Conservation (phyloP, 1,139 yeast genomes). For the Yamadazyma pseudoaaseri region DNA sequence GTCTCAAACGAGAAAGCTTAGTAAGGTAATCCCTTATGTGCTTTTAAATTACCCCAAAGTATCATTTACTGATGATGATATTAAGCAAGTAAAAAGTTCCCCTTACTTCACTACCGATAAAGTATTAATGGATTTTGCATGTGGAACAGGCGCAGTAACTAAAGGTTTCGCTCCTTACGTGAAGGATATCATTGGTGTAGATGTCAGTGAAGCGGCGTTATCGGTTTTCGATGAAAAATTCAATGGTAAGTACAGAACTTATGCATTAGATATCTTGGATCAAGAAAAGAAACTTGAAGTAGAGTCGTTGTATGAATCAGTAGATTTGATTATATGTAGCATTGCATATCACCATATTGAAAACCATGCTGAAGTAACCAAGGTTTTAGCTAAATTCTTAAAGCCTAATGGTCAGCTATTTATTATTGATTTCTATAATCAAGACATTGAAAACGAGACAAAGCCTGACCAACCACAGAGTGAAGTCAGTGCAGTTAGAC, state of each 20-base stretch:
- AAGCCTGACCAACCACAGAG: no score
- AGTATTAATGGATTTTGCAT: constrained; percentile 41
- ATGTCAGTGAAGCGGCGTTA: constrained; percentile 32
- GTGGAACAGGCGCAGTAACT: constrained; percentile 43
- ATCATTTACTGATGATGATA: not conserved
- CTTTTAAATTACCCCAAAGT: constrained; percentile 6
- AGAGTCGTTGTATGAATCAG: constrained; percentile 15
- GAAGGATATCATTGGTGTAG: constrained; percentile 31
- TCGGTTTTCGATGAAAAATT: constrained; percentile 21
- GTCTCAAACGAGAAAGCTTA: constrained; percentile 3
- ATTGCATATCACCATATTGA: constrained; percentile 42
- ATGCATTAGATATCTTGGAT: constrained; percentile 28
- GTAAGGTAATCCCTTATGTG: constrained; percentile 4
- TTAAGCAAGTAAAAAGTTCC: constrained; percentile 14
- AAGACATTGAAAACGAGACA: constrained; percentile 10
- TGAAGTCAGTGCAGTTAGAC: constrained; percentile 29
- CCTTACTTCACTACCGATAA: constrained; percentile 26
- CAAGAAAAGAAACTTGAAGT: constrained; percentile 13
- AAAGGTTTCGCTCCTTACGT: constrained; percentile 29
- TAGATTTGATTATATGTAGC: constrained; percentile 37
- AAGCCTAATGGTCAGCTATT: constrained; percentile 33
- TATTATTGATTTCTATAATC: constrained; percentile 31
- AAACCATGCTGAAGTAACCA: constrained; percentile 28
- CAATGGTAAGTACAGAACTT: constrained; percentile 4
- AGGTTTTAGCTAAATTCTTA: constrained; percentile 31